Conservation (phyloP, 805 yeast species). For the Cyberlindnera samutprakarnensis region DNA sequence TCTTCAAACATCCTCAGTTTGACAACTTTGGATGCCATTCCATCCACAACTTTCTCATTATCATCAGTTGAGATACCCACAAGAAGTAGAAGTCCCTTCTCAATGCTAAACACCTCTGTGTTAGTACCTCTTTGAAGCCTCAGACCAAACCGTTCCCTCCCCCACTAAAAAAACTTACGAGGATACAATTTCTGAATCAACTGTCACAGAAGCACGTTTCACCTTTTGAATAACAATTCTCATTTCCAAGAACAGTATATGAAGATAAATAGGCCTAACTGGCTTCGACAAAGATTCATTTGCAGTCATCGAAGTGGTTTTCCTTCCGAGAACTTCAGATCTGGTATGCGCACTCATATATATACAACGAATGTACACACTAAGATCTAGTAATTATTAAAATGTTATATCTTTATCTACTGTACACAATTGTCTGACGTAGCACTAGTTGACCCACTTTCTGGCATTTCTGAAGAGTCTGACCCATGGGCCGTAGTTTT, state of each 20-base stretch:
- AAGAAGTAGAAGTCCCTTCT: conserved; percentile 67
- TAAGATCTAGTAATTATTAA: no score
- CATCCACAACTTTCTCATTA: conserved; percentile 63
- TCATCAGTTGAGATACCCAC: conserved; percentile 83
- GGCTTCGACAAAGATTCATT: no score
- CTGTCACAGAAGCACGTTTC: conserved; percentile 82
- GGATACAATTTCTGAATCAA: conserved; percentile 63
- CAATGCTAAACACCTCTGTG: conserved; percentile 34
- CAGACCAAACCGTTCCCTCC: no score
- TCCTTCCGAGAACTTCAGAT: no score
- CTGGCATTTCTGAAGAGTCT: conserved; percentile 88
- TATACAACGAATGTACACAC: no score
- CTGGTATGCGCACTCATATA: no score
- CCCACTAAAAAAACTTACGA: conserved; percentile 37
- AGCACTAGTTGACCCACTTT: conserved; percentile 65
- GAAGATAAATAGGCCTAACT: no score
- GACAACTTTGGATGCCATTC: conserved; percentile 58
- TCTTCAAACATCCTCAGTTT: conserved; percentile 70
- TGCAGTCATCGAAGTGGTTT: no score
- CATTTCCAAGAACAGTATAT: no score
- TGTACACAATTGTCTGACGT: conserved; percentile 71
- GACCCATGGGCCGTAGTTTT: conserved; percentile 91
- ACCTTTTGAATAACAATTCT: conserved; percentile 88
- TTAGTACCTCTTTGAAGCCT: no score
- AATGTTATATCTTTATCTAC: no score